A percentile compares a stretch with the other conserved stretches of the same genome.
Evolutionary conservation across 2,329 filamentous ascomycete genomes (phyloP).

Genomic region (Ophiostoma sp.): DNA sequence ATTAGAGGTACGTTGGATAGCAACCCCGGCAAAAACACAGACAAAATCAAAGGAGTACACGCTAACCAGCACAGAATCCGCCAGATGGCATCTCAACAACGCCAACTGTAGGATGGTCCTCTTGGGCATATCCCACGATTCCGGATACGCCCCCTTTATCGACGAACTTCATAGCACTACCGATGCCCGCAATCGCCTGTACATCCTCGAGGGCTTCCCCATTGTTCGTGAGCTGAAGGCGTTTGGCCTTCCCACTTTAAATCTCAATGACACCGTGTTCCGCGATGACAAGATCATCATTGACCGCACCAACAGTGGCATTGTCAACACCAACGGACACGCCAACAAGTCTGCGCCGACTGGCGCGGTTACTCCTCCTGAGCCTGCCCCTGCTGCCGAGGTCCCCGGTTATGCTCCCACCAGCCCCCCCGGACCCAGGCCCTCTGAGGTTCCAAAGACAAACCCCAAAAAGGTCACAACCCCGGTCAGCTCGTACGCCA

Average conservation of each 20-base stretch:
- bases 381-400: background rate
- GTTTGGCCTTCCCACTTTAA: constrained; percentile 44
- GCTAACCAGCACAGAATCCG: constrained; percentile 38
- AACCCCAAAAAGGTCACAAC: background rate
- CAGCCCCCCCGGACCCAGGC: constrained; percentile 1
- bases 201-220: constrained; percentile 51
- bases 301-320: constrained; percentile 26
- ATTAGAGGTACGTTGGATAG: constrained; percentile 33
- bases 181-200: constrained; percentile 41
- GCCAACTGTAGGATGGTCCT: constrained; percentile 58
- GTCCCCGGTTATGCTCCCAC: background rate
- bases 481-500: background rate
- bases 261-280: constrained; percentile 46
- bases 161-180: constrained; percentile 49
- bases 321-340: background rate
- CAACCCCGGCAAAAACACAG: background rate
- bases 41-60: background rate
- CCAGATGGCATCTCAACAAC: constrained; percentile 55
- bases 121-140: constrained; percentile 58
- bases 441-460: background rate
- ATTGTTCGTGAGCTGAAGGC: constrained; percentile 44
- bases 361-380: background rate
- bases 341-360: background rate
- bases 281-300: constrained; percentile 49
- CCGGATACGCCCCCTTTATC: constrained; percentile 55